Base-by-base conservation (phyloP, 495 filamentous ascomycete species). In the Letharia columbiana region DNA sequence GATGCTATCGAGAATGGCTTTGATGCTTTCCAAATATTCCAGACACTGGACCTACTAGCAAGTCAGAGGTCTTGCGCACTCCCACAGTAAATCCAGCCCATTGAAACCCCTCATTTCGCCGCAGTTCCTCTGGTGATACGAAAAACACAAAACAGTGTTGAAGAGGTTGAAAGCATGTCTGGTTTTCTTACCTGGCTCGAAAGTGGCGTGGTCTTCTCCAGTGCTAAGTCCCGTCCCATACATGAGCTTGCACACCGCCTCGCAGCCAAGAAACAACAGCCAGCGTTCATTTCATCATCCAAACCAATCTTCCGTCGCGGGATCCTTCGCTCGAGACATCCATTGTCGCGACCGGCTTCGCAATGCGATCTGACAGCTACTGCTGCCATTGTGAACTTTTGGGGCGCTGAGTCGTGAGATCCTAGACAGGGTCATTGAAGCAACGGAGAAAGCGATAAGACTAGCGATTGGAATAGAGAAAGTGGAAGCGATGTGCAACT, bases 281-380 rank as follows among this genome's bases (percentile, higher is more conserved):
- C 56, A 57, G 28, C 20, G 44, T 39, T 9, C 62, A 54, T 56
- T 23, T n/a, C 56, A 40, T 69, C 54, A 72, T 69, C 64, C 66
- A 63, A 72, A 69, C 71, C 66, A 72, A 61, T 70, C 71, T 64
- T 72, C 66, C 37, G 49, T 72, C 3, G 66, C 64, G 58, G 64
- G 71, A 57, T 67, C 42, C 41, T 56, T 67, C 9, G 66, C 52
- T 54, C 57, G 62, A 62, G 54, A 56, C 33, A 54, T 60, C 60
- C 69, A 65, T 63, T 61, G 68, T 65, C 69, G 69, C 59, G 69
- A 63, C 33, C 60, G 66, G 40, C 59, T 42, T 59, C 58, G 68
- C 66, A 72, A 44, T 62, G 66, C 61, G 56, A 63, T 67, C 60
- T 67, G 68, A 65, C 66, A 67, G 71, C 71, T 64, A 66, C 52